phyloP scores from a whole-genome alignment of 768 basidiomycete species.

The Boletus rubroflammeus region DNA sequence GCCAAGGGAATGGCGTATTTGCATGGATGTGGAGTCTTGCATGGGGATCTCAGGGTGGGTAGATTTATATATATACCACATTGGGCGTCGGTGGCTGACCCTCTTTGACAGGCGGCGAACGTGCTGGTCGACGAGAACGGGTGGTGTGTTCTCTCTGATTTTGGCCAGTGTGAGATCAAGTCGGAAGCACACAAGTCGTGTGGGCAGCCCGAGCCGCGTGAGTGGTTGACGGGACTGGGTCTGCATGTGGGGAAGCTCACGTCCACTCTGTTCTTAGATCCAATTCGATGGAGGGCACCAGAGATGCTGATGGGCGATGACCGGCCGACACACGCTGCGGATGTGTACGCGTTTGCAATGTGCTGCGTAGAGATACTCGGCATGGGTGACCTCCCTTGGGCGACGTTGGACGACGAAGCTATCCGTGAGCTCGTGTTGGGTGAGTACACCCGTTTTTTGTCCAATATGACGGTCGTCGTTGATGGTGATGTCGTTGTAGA shows the following conservation, averaged over 20 bases:
- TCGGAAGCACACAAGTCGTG: slow-evolving; percentile 63
- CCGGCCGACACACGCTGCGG: slow-evolving; percentile 49
- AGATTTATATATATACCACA: neutral
- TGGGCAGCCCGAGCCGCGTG: slow-evolving; percentile 46
- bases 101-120: slow-evolving; percentile 55
- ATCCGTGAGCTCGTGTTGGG: slow-evolving; percentile 51
- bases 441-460: slow-evolving; percentile 25
- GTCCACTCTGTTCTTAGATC: slow-evolving; percentile 43
- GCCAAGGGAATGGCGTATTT: slow-evolving; percentile 81
- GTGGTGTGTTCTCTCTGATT: slow-evolving; percentile 74
- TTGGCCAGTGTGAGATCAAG: slow-evolving; percentile 80
- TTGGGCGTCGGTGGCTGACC: neutral
- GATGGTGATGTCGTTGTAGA: slow-evolving; percentile 33
- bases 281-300: slow-evolving; percentile 69
- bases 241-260: neutral
- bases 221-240: neutral
- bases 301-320: slow-evolving; percentile 54
- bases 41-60: slow-evolving; percentile 77
- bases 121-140: slow-evolving; percentile 67
- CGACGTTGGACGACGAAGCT: slow-evolving; percentile 44
- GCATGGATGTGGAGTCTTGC: slow-evolving; percentile 62
- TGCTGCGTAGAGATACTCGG: slow-evolving; percentile 60
- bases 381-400: slow-evolving; percentile 62
- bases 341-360: slow-evolving; percentile 70
- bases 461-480: slow-evolving; percentile 9